Base-by-base conservation (phyloP, 257 asterid genomes). In the Nicotiana undulata region DNA sequence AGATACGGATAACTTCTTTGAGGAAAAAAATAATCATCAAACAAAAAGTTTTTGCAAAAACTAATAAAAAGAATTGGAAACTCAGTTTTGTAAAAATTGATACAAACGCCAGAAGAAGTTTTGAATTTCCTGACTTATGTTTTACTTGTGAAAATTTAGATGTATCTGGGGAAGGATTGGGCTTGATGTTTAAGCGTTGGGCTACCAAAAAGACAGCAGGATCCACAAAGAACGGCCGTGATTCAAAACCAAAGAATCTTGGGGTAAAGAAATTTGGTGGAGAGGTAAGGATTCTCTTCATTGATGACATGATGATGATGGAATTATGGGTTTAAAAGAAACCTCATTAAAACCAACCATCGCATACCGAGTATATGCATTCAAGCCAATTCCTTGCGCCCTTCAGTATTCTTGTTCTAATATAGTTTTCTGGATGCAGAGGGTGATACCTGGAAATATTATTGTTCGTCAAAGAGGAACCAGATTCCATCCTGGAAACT, bases 391-490 rank as follows among this genome's bases (percentile, higher is more conserved):
- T 37, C 17, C 31, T 67, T 34, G 55, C 18, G 0, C 11, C 6
- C 76, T 37, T 68, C 18, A 20, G 15, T 78, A 3, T 77, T 60
- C 56, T 59, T 77, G 28, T 9, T 59, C 9, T 31, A 13, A 31
- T 60, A 37, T 9, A 5, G 5, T 22, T 81, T 85, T 20, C 76
- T 17, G 55, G 78, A 15, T 82, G 89, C 91, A 95, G 98, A 91
- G 92, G 70, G 97, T 92, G 80, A 90, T 93, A 61, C 97, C 98
- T 34, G 98, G 99, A 79, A 93, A 93, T 61, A 93, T 95, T 80
- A 92, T 95, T 49, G 97, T 95, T 84, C 97, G 97, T 40, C 99
- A 93, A 89, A 93, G 97, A 87, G 98, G 98, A 34, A 93, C 98
- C 28, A 94, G 96, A 58, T 95, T 95, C 82, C 97, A 95, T 85